Conservation (phyloP, 306 rosid genomes). For the Benincasa hispida region DNA sequence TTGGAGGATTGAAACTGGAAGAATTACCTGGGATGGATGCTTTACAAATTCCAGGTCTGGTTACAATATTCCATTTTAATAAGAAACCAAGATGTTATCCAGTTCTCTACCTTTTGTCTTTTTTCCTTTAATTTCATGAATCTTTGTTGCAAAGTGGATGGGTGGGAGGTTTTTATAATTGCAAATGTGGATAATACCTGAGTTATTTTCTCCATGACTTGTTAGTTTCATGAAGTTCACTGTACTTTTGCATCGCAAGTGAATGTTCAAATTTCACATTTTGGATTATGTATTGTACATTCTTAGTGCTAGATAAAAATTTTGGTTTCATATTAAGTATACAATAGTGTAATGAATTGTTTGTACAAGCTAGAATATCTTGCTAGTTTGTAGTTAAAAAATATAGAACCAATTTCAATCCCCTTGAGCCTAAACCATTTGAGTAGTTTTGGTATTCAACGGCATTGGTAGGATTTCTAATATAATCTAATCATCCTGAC, state of each 20-base stretch:
- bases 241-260: not conserved
- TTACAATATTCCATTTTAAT: not conserved
- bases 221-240: not conserved
- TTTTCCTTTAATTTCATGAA: not conserved
- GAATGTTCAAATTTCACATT: not conserved
- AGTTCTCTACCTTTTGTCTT: not conserved
- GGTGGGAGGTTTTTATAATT: not conserved
- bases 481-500: constrained; percentile 13
- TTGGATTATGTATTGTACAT: not conserved
- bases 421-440: not conserved
- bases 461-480: not conserved
- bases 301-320: not conserved
- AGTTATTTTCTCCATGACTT: not conserved
- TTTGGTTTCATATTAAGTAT: not conserved
- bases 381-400: not conserved
- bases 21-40: constrained; percentile 83
- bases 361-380: not conserved
- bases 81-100: not conserved
- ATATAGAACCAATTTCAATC: not conserved
- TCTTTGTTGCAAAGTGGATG: not conserved
- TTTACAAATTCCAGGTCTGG: constrained; percentile 70
- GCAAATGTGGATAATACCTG: not conserved
- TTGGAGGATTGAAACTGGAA: constrained; percentile 89
- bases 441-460: not conserved
- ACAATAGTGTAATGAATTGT: not conserved